Base-by-base conservation (phyloP, 2,329 filamentous ascomycete species). In the Talaromyces marneffei region DNA sequence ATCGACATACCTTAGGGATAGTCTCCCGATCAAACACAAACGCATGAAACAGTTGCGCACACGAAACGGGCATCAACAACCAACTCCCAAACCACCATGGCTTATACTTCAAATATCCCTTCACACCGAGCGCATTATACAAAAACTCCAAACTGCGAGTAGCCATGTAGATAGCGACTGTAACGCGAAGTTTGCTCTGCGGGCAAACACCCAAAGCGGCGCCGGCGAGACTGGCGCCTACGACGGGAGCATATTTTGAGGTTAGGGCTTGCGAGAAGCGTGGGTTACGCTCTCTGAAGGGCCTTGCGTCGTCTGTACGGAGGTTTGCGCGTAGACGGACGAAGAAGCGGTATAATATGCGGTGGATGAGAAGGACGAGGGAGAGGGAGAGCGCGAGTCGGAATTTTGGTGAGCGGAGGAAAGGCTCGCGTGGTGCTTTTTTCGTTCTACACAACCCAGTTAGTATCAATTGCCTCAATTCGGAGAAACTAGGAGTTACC, bases 321-420 rank as follows among this genome's bases (percentile, higher is more conserved):
- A 99, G 81, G 65, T 91, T 91, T 1, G 84, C 81, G 53, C 93
- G 87, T 46, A 97, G 79, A 29, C 91, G 85, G 27, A 85, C 84
- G 68, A 97, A 90, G 80, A 97, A 96, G 62, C 93, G 90, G 77
- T 93, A 91, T 27, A 97, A 85, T 0, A 96, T 81, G 31, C 94
- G 87, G 74, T 99, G 94, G 64, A 96, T 85, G 46, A 97, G 85
- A 20, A 97, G 83, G 65, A 97, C 91, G 2, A 90, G 84, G 16
- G 92, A 92, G 14, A 97, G 82, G 0, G 91, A 94, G 8, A 92
- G 80, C 0, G 92, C 93, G 9, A 96, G 81, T 60, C 92, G 85
- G 56, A 94, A 79, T 25, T 89, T 88, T 0, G 87, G 81, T 0
- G 87, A 91, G 64, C 76, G 79, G 66, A 78, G 74, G 16, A 81